Percentiles rank a stretch among this genome's conserved stretches.
Evolutionary conservation across 2,329 filamentous ascomycete species (phyloP).

Genomic region (Colletotrichum agaves): DNA sequence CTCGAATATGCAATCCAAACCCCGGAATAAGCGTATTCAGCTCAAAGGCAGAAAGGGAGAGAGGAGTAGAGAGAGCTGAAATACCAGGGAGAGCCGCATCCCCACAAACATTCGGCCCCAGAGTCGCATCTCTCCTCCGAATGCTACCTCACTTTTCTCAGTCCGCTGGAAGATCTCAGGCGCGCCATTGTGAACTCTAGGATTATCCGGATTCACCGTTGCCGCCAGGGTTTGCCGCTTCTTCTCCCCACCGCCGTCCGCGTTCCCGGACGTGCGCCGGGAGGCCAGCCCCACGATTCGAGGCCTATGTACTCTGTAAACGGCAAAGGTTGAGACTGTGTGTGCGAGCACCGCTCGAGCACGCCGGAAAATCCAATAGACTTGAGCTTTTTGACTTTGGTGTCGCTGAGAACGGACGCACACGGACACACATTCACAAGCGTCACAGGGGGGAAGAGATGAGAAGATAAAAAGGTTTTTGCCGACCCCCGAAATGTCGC

Average conservation of each 20-base stretch:
- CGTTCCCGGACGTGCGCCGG: conserved; percentile 4
- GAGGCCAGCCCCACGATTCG: neutral
- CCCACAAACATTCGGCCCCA: neutral
- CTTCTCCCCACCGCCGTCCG: neutral
- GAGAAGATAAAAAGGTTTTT: neutral
- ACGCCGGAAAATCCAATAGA: neutral
- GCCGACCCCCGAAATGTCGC: neutral
- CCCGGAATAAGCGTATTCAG: conserved; percentile 5
- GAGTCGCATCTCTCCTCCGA: neutral
- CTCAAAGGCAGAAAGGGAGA: neutral
- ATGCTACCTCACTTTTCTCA: neutral
- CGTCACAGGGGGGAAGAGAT: too few species aligned
- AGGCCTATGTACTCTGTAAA: conserved; percentile 11
- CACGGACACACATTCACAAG: neutral
- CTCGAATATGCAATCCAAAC: neutral
- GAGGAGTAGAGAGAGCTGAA: neutral
- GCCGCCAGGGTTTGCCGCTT: neutral
- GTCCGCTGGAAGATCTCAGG: neutral
- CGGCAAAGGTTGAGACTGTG: conserved; percentile 27
- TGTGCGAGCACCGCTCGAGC: neutral
- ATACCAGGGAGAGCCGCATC: neutral
- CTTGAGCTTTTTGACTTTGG: conserved; percentile 21
- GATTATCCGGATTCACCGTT: neutral
- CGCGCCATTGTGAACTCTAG: neutral
- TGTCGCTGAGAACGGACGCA: neutral